Percentiles rank a stretch among this genome's conserved stretches.
Evolutionary conservation across 495 filamentous ascomycete genomes (phyloP).

Genomic region (Aspergillus coremiiformis): DNA sequence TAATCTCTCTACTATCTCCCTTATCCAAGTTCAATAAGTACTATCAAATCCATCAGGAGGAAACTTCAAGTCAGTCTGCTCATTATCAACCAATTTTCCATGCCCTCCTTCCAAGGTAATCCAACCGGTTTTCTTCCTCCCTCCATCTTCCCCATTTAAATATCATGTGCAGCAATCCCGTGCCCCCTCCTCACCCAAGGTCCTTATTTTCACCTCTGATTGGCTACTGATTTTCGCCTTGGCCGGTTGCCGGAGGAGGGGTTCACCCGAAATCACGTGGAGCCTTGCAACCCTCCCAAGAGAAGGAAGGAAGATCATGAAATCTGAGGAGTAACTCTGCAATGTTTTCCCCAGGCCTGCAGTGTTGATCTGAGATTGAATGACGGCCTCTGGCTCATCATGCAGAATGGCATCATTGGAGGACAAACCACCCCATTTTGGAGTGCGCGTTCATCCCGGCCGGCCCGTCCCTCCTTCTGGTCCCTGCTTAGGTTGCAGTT

Average conservation of each 20-base stretch:
- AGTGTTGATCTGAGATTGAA: neutral
- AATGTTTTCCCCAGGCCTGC: conserved; percentile 1
- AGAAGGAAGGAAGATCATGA: neutral
- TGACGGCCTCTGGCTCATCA: neutral
- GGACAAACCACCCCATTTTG: neutral
- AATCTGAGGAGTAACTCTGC: neutral
- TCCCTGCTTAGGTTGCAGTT: conserved; percentile 4
- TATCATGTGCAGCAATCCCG: conserved; percentile 41
- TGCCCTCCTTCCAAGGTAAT: neutral
- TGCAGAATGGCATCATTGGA: conserved; percentile 4
- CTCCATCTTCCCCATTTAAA: conserved; percentile 10
- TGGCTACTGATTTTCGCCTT: conserved; percentile 18
- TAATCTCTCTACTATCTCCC: neutral
- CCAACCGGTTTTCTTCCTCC: conserved; percentile 14
- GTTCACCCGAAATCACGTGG: conserved; percentile 26
- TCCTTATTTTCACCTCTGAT: conserved; percentile 17
- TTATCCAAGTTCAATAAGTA: neutral
- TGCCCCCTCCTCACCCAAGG: conserved; percentile 31
- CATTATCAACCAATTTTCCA: neutral
- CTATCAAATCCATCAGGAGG: neutral
- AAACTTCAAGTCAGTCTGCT: neutral
- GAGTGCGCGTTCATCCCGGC: conserved; percentile 11
- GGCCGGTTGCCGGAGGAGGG: conserved; percentile 19
- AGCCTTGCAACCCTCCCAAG: conserved; percentile 8
- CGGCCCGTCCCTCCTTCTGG: conserved; percentile 14